phyloP scores from a whole-genome alignment of 192 early-diverging fungal species.

The Coemansia javaensis region DNA sequence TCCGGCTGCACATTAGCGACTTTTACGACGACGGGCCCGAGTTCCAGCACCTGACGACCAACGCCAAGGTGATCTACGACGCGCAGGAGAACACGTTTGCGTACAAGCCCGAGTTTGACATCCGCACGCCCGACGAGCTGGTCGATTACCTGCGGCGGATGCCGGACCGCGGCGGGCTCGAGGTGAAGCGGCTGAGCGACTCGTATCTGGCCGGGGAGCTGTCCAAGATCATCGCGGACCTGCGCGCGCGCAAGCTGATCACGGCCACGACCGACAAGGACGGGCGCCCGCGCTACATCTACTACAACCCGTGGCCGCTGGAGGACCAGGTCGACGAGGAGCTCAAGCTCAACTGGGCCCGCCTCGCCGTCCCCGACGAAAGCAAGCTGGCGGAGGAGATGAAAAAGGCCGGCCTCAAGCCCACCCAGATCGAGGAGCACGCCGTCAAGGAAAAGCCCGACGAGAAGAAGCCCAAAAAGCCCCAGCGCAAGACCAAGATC shows the following conservation, averaged over 20 bases:
- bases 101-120: constrained; percentile 72
- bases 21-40: constrained; percentile 53
- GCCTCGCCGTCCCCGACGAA: constrained; percentile 65
- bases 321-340: constrained; percentile 43
- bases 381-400: constrained; percentile 67
- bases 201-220: constrained; percentile 56
- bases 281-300: constrained; percentile 58
- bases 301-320: constrained; percentile 54
- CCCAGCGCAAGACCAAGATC: constrained; percentile 67
- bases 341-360: constrained; percentile 69
- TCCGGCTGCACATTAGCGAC: constrained; percentile 56
- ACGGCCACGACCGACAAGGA: constrained; percentile 66
- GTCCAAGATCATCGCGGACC: constrained; percentile 21
- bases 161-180: constrained; percentile 59
- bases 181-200: constrained; percentile 70
- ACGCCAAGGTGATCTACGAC: constrained; percentile 64
- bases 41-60: constrained; percentile 55
- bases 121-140: constrained; percentile 68
- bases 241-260: constrained; percentile 51
- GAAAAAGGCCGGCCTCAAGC: constrained; percentile 61
- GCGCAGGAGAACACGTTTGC: constrained; percentile 55
- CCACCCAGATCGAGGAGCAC: constrained; percentile 66
- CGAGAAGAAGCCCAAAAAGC: constrained; percentile 58
- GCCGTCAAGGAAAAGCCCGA: constrained; percentile 41
- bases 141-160: constrained; percentile 56